phyloP scores from a whole-genome alignment of 768 basidiomycete species.

The Pleurotus tuoliensis region DNA sequence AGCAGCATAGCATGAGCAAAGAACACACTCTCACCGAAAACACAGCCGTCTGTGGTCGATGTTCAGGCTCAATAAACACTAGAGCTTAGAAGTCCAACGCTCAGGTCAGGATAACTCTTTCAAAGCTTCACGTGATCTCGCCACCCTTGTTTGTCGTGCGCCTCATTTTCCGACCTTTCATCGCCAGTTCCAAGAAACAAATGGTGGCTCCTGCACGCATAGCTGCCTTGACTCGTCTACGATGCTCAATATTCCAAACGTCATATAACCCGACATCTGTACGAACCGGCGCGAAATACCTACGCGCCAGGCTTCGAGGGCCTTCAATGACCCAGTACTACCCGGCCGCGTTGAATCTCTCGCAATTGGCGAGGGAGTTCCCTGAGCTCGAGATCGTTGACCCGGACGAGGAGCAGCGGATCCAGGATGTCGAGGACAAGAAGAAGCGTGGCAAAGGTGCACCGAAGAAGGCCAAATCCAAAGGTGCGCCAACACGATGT shows the following conservation, averaged over 20 bases:
- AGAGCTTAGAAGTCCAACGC: too few species aligned
- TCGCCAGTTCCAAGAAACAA: too few species aligned
- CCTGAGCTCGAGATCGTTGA: slow-evolving; percentile 61
- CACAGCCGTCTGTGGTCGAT: too few species aligned
- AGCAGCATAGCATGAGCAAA: too few species aligned
- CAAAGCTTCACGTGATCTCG: too few species aligned
- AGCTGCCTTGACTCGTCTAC: slow-evolving; percentile 57
- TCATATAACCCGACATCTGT: slow-evolving; percentile 78
- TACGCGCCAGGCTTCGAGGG: slow-evolving; percentile 76
- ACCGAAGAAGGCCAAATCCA: slow-evolving; percentile 73
- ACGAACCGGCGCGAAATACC: slow-evolving; percentile 91
- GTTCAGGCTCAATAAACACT: too few species aligned
- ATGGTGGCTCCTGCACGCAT: slow-evolving; percentile 46
- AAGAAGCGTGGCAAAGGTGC: slow-evolving; percentile 80
- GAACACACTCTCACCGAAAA: too few species aligned
- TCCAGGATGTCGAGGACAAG: slow-evolving; percentile 63
- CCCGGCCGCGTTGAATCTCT: slow-evolving; percentile 55
- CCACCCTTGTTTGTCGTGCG: too few species aligned
- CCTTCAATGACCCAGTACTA: slow-evolving; percentile 88
- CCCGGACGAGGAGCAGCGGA: slow-evolving; percentile 60
- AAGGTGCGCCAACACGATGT: slow-evolving; percentile 36
- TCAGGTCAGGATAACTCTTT: too few species aligned
- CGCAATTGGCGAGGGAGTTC: slow-evolving; percentile 44
- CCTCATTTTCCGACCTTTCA: background rate
- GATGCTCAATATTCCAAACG: slow-evolving; percentile 79